These are phyloP conservation scores for Nakaseomyces uthaithaninus DNA, from an alignment of 1,139 yeast genomes.

Conservation along the genomic window DNA sequence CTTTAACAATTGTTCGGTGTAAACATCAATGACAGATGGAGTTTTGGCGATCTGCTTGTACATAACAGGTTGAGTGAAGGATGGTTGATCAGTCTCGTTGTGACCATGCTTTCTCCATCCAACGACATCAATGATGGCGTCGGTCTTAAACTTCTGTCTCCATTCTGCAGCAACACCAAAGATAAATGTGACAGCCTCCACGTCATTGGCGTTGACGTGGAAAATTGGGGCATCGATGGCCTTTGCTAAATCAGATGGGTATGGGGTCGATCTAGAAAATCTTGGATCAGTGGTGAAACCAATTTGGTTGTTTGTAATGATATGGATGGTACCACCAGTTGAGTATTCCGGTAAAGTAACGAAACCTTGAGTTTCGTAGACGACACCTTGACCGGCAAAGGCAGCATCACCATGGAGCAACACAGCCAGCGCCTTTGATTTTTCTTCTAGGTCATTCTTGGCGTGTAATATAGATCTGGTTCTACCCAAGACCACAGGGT, in stretches of 20 bases:
- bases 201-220: constrained; percentile 98
- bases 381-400: constrained; percentile 97
- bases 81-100: constrained; percentile 98
- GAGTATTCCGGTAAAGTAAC: constrained; percentile 87
- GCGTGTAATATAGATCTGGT: constrained; percentile 93
- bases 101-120: constrained; percentile 99
- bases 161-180: constrained; percentile 97
- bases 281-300: constrained; percentile 99
- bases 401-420: constrained; percentile 99
- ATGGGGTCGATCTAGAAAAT: constrained; percentile 94
- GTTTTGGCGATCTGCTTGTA: constrained; percentile 83
- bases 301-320: constrained; percentile 94
- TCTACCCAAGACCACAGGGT: constrained; percentile 97
- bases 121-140: constrained; percentile 91
- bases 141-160: constrained; percentile 94
- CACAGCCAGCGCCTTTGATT: constrained; percentile 82
- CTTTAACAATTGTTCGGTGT: constrained; percentile 65
- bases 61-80: constrained; percentile 98
- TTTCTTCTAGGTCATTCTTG: constrained; percentile 76
- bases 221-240: constrained; percentile 94
- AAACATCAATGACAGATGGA: constrained; percentile 79
- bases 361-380: constrained; percentile 96
- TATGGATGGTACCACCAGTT: constrained; percentile 97
- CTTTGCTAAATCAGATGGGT: constrained; percentile 97
- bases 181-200: constrained; percentile 84